These are phyloP conservation scores for Styphnolobium japonicum DNA, from an alignment of 306 rosid species.

Conservation along the genomic window DNA sequence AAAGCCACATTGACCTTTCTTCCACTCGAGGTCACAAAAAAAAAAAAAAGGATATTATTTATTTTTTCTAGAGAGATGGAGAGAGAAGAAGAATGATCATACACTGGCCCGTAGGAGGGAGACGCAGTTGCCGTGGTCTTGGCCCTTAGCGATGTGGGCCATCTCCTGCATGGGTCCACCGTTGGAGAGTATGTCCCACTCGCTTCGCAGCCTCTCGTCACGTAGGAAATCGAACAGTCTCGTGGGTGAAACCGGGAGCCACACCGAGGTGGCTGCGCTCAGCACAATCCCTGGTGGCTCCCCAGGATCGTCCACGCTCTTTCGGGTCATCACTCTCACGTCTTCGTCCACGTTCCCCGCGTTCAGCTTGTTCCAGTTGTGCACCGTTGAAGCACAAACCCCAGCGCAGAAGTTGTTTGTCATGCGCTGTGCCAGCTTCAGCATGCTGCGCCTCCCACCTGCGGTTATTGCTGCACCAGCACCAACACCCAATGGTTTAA, in stretches of 20 bases:
- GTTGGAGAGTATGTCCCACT: conserved; percentile 95
- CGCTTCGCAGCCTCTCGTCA: conserved; percentile 78
- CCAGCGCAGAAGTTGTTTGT: conserved; percentile 97
- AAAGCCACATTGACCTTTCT: neutral
- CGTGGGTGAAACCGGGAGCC: conserved; percentile 73
- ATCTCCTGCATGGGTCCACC: conserved; percentile 99
- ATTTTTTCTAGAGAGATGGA: neutral
- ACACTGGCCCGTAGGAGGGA: conserved; percentile 87
- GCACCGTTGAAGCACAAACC: conserved; percentile 87
- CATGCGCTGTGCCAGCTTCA: conserved; percentile 94
- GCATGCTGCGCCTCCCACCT: conserved; percentile 83
- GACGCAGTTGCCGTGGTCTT: conserved; percentile 82
- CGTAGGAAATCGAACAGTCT: conserved; percentile 79
- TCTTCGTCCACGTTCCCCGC: conserved; percentile 75
- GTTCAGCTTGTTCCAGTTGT: conserved; percentile 90
- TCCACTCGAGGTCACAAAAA: no score
- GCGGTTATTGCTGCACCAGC: conserved; percentile 50
- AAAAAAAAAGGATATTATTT: no score
- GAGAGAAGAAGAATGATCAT: neutral
- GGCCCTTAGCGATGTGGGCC: conserved; percentile 95
- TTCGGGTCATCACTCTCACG: conserved; percentile 88
- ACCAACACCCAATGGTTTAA: neutral
- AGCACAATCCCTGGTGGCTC: conserved; percentile 97
- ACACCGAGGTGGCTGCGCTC: conserved; percentile 91
- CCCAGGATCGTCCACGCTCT: conserved; percentile 88